Evolutionary conservation across 2,329 filamentous ascomycete species (phyloP), one percentile per base, ranked within the genome.

Genomic region (Dactylonectria macrodidyma): DNA sequence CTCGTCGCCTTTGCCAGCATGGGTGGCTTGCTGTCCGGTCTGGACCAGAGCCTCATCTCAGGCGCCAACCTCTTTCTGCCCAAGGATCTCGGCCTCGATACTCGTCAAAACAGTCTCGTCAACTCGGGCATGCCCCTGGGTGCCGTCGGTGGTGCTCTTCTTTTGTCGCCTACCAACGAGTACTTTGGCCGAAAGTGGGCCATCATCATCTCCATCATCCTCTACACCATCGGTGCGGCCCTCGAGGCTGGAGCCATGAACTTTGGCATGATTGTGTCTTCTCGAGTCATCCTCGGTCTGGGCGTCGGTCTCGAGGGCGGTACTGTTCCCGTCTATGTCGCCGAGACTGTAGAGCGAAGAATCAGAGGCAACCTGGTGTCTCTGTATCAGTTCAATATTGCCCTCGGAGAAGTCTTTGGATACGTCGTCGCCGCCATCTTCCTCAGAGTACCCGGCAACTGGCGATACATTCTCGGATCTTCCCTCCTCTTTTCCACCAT

Each of bases 341-440:
- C 92, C 1, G 92, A 94, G 79, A 91, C 89, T 0, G 91, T 93
- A 50, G 90, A 92, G 73, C 85, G 89, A 36, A 86, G 84, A 66
- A 85, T 92, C 26, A 88, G 92, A 73, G 92, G 92, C 71, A 93
- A 93, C 78, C 81, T 94, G 57, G 92, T 94, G 1, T 93, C 91
- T 0, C 83, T 93, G 0, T 94, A 93, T 78, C 92, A 94, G 76
- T 89, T 93, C 80, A 93, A 92, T 80, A 94, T 94, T 74, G 92
- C 92, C 0, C 84, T 94, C 0, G 92, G 92, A 33, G 92, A 93
- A 73, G 91, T 94, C 2, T 83, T 94, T 1, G 92, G 92, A 2
- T 93, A 93, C 67, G 91, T 90, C 5, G 87, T 93, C 1, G 91
- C 90, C 0, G 92, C 92, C 54, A 93, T 93, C 64, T 94, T 94